phyloP scores from a whole-genome alignment of 371 early-diverging fungal species.

The Cokeromyces recurvatus region DNA sequence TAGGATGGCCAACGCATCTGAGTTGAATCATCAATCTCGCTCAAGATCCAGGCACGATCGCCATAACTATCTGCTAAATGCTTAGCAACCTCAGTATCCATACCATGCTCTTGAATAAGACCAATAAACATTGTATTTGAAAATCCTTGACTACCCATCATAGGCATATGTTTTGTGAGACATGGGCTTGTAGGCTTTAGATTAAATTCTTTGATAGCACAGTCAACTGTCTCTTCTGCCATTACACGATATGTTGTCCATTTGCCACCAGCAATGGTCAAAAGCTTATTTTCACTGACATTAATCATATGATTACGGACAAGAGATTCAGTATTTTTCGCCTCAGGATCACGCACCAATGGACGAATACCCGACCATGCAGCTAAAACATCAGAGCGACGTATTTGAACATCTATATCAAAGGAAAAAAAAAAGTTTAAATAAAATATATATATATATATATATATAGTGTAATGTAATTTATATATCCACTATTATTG shows the following conservation, averaged over 20 bases:
- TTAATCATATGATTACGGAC: conserved; percentile 98
- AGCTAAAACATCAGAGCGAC: conserved; percentile 92
- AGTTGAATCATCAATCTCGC: conserved; percentile 69
- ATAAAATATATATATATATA: too few relatives aligned
- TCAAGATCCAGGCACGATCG: conserved; percentile 90
- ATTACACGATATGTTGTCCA: conserved; percentile 99
- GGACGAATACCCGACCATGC: conserved; percentile 99
- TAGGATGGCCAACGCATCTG: conserved; percentile 75
- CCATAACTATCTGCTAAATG: conserved; percentile 94
- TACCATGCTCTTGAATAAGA: conserved; percentile 88
- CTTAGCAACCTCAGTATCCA: conserved; percentile 92
- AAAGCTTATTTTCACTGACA: conserved; percentile 75
- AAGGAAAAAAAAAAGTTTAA: too few relatives aligned
- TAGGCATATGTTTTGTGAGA: conserved; percentile 68
- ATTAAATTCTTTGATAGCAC: conserved; percentile 73
- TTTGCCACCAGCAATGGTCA: conserved; percentile 99
- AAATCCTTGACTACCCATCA: conserved; percentile 93
- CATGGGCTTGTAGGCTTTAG: conserved; percentile 56
- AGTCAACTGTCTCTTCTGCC: conserved; percentile 97
- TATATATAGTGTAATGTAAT: too few relatives aligned
- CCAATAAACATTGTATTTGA: conserved; percentile 84
- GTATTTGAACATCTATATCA: conserved; percentile 78
- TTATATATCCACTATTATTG: too few relatives aligned
- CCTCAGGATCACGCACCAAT: conserved; percentile 93
- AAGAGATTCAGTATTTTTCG: conserved; percentile 87